Conservation (phyloP, 1,139 yeast genomes). For the Dujonia santamariae region DNA sequence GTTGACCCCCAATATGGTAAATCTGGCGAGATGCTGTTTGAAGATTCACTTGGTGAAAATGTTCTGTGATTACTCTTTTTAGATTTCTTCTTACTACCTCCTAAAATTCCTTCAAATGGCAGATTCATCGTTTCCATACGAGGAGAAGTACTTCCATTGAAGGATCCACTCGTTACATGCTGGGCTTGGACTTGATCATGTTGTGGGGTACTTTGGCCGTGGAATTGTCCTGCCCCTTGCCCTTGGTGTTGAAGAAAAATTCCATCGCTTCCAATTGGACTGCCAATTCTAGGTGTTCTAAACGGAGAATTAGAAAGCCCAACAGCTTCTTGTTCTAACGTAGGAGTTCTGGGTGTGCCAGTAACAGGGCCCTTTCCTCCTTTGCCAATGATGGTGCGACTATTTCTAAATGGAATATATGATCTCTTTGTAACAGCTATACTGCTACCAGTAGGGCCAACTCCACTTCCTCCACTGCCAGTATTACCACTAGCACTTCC, state of each 20-base stretch:
- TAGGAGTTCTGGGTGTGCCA: slow-evolving; percentile 6
- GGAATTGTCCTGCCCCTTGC: not conserved
- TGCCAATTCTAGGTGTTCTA: slow-evolving; percentile 7
- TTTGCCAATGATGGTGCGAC: slow-evolving; percentile 16
- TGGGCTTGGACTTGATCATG: not conserved
- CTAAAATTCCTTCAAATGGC: slow-evolving; percentile 26
- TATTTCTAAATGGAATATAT: slow-evolving; percentile 44
- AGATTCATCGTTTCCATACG: slow-evolving; percentile 2
- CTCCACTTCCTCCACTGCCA: not conserved
- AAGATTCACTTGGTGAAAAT: slow-evolving; percentile 14
- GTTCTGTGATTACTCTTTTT: slow-evolving; percentile 15
- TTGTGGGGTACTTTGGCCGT: no score
- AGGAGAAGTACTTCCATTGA: not conserved
- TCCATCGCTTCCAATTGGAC: slow-evolving; percentile 5
- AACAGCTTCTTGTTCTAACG: slow-evolving; percentile 3
- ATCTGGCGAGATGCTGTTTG: slow-evolving; percentile 12
- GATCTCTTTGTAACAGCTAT: slow-evolving; percentile 27
- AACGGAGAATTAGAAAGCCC: slow-evolving; percentile 6
- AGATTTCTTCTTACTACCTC: slow-evolving; percentile 24
- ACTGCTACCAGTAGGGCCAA: slow-evolving; percentile 2
- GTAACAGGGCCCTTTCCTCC: not conserved
- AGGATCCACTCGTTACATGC: not conserved
- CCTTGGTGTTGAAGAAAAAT: not conserved
- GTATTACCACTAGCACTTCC: slow-evolving; percentile 14
- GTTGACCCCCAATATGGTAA: slow-evolving; percentile 9